A percentile compares a stretch with the other conserved stretches of the same genome.
These are phyloP conservation scores for Epichloe uncinata DNA, from an alignment of 2,329 filamentous ascomycete genomes.

Conservation along the genomic window DNA sequence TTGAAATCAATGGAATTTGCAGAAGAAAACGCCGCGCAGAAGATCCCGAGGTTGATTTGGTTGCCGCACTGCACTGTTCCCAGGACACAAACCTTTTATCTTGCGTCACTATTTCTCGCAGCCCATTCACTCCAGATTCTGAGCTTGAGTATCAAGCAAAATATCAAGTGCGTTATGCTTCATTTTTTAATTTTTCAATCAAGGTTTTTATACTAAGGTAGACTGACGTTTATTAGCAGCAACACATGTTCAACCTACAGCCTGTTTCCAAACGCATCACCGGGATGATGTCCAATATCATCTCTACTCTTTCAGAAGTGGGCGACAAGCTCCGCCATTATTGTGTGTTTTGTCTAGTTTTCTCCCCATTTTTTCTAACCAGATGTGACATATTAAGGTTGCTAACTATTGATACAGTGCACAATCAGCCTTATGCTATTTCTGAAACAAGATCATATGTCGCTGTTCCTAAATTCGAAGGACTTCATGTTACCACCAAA, in stretches of 20 bases:
- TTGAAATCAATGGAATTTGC: slow-evolving; percentile 16
- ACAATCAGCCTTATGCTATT: slow-evolving; percentile 12
- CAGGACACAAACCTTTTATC: not conserved
- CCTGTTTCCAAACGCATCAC: slow-evolving; percentile 11
- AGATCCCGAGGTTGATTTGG: slow-evolving; percentile 18
- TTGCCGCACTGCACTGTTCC: slow-evolving; percentile 11
- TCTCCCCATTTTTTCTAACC: not conserved
- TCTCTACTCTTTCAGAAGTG: slow-evolving; percentile 14
- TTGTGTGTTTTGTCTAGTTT: slow-evolving; percentile 8
- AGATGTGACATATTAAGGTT: not conserved
- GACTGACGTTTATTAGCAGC: slow-evolving; percentile 1
- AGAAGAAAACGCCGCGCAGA: slow-evolving; percentile 18
- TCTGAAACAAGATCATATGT: slow-evolving; percentile 14
- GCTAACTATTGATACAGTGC: slow-evolving; percentile 1
- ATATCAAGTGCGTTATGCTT: not conserved
- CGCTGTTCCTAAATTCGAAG: not conserved
- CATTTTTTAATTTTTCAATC: no score
- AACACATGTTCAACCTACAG: slow-evolving; percentile 12
- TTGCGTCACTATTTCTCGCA: slow-evolving; percentile 5
- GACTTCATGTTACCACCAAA: slow-evolving; percentile 14
- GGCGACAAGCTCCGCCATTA: slow-evolving; percentile 13
- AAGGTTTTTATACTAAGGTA: not conserved
- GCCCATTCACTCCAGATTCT: not conserved
- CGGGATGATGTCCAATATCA: slow-evolving; percentile 18
- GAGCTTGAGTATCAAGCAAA: slow-evolving; percentile 1